Evolutionary conservation across 805 yeast species (phyloP).

Genomic region (Saccharomycopsis sp.): DNA sequence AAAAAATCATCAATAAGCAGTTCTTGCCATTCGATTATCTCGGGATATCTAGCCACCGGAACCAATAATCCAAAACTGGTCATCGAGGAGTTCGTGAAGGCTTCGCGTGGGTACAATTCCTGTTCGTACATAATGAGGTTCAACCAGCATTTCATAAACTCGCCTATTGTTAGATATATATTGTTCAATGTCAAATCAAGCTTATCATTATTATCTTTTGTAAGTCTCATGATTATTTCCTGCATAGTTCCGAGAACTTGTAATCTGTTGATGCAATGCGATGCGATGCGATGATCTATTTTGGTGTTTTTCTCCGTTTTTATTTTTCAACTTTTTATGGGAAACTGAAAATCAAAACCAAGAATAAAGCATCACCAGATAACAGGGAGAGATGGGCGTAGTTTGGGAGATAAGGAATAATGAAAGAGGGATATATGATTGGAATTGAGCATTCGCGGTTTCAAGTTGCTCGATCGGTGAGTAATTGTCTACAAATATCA

Average conservation of each 20-base stretch:
- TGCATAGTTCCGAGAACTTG: not conserved
- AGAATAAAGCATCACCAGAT: too few species aligned
- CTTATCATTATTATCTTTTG: not conserved
- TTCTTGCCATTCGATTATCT: conserved; percentile 17
- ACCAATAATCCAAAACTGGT: conserved; percentile 18
- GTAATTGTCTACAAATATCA: too few species aligned
- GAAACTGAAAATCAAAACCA: not conserved
- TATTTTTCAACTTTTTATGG: not conserved
- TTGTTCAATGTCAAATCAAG: conserved; percentile 16
- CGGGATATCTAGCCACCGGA: conserved; percentile 18
- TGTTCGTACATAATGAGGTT: conserved; percentile 17
- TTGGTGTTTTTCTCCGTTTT: not conserved
- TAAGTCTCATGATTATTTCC: not conserved
- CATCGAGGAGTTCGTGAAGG: conserved; percentile 5
- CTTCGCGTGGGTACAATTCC: conserved; percentile 14
- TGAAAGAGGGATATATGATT: not conserved
- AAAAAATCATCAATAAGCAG: conserved; percentile 9
- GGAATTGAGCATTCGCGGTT: not conserved
- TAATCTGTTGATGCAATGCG: not conserved
- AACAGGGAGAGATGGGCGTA: too few species aligned
- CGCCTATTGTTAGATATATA: conserved; percentile 15
- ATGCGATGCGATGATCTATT: not conserved
- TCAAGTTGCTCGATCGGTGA: not conserved
- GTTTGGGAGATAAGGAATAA: not conserved
- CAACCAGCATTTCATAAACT: conserved; percentile 18